Evolutionary conservation across 495 filamentous ascomycete species (phyloP).

Genomic region (Oidiodendron maius): DNA sequence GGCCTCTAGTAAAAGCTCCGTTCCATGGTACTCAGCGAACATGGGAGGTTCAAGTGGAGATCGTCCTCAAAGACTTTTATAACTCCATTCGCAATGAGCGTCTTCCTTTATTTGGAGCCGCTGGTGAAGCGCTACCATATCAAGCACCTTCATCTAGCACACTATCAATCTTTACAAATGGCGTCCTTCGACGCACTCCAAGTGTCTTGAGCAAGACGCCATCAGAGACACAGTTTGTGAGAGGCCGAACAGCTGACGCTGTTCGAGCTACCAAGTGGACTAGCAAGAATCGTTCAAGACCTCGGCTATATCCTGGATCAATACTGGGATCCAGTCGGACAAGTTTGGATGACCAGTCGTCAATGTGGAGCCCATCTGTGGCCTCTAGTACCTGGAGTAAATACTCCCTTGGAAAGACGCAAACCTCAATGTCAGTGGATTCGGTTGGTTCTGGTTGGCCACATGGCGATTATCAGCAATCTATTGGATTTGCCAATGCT

Average conservation of each 20-base stretch:
- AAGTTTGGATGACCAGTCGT: constrained; percentile 85
- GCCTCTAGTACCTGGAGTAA: constrained; percentile 90
- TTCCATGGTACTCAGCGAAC: constrained; percentile 71
- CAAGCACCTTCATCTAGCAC: constrained; percentile 29
- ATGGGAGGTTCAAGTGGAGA: constrained; percentile 88
- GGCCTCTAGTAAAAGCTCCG: constrained; percentile 70
- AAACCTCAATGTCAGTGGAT: constrained; percentile 86
- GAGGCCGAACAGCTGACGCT: constrained; percentile 64
- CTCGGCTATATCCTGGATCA: constrained; percentile 69
- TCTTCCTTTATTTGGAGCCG: constrained; percentile 70
- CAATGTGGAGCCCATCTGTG: constrained; percentile 84
- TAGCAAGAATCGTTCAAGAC: constrained; percentile 79
- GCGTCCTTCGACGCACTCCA: constrained; percentile 74
- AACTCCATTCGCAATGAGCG: constrained; percentile 78
- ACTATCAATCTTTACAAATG: constrained; percentile 48
- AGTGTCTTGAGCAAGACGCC: constrained; percentile 88
- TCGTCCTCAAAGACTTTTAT: constrained; percentile 88
- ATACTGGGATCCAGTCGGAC: constrained; percentile 88
- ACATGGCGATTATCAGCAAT: constrained; percentile 84
- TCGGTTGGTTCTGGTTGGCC: constrained; percentile 76
- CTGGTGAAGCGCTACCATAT: constrained; percentile 24
- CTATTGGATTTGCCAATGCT: constrained; percentile 96
- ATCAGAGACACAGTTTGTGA: constrained; percentile 62
- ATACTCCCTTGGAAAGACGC: constrained; percentile 81
- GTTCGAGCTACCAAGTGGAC: constrained; percentile 61